Evolutionary conservation across 1,284 basidiomycete genomes (phyloP).

Genomic region (Microbotryum intermedium): DNA sequence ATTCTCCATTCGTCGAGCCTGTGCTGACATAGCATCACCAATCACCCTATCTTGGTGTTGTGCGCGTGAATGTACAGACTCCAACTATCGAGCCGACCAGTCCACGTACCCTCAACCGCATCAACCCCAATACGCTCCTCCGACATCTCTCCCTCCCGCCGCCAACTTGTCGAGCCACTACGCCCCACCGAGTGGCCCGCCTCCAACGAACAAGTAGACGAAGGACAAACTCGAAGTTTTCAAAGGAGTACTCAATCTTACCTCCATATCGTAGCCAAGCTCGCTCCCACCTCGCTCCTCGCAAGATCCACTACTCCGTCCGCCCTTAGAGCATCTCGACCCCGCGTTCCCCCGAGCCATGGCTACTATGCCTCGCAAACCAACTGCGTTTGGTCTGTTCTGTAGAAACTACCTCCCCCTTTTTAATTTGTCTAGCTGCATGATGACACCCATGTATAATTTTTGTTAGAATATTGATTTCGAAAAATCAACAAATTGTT

Average conservation of each 20-base stretch:
- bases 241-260: background rate
- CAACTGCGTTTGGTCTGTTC: too few relatives aligned
- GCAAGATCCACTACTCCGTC: too few relatives aligned
- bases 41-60: background rate
- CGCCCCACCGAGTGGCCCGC: background rate
- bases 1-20: background rate
- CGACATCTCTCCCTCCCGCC: background rate
- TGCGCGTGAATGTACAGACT: background rate
- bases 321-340: background rate
- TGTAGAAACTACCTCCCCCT: too few relatives aligned
- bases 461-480: background rate
- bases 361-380: background rate
- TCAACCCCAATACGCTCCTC: background rate
- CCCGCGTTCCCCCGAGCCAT: background rate
- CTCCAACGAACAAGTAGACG: background rate
- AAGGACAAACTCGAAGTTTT: background rate
- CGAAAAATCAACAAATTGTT: background rate
- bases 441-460: too few relatives aligned
- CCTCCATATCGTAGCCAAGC: too few relatives aligned
- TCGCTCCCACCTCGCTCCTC: conserved; percentile 12
- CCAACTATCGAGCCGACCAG: too few relatives aligned
- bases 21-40: background rate
- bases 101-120: background rate
- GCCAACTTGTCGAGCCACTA: background rate
- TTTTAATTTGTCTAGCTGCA: too few relatives aligned